phyloP scores from a whole-genome alignment of 345 rosid species.

The Camelina laxa region DNA sequence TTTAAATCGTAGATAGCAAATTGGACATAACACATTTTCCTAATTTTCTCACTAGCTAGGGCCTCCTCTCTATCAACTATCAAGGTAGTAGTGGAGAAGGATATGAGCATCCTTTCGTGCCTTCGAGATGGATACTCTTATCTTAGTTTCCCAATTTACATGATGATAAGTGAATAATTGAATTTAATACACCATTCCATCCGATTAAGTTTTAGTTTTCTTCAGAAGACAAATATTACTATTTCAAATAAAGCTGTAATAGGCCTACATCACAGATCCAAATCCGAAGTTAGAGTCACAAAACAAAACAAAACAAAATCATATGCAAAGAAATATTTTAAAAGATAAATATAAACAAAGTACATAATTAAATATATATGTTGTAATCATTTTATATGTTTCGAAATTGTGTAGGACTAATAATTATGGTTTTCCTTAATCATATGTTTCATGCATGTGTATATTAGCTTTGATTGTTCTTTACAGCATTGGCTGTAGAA shows the following conservation, averaged over 20 bases:
- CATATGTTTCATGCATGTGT: constrained; percentile 45
- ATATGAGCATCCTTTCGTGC: background rate
- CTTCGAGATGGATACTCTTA: background rate
- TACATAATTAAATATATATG: background rate
- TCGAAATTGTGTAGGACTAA: constrained; percentile 27
- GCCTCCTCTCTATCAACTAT: background rate
- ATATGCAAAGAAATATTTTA: background rate
- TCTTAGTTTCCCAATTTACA: background rate
- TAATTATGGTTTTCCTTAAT: constrained; percentile 34
- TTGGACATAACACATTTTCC: background rate
- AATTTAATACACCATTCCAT: background rate
- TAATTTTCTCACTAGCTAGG: background rate
- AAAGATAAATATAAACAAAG: background rate
- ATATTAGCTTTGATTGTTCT: constrained; percentile 24
- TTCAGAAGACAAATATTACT: background rate
- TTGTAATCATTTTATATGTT: constrained; percentile 23
- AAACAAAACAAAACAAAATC: background rate
- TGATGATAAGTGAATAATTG: constrained; percentile 4
- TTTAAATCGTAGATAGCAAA: background rate
- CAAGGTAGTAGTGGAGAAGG: background rate
- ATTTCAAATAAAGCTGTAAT: background rate
- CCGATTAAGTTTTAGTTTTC: background rate
- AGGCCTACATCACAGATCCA: constrained; percentile 11
- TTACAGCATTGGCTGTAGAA: constrained; percentile 37
- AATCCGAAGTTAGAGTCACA: background rate